These are phyloP conservation scores for Chrysopogon serrulatus DNA, from an alignment of 176 grass and related monocot species.

Conservation along the genomic window DNA sequence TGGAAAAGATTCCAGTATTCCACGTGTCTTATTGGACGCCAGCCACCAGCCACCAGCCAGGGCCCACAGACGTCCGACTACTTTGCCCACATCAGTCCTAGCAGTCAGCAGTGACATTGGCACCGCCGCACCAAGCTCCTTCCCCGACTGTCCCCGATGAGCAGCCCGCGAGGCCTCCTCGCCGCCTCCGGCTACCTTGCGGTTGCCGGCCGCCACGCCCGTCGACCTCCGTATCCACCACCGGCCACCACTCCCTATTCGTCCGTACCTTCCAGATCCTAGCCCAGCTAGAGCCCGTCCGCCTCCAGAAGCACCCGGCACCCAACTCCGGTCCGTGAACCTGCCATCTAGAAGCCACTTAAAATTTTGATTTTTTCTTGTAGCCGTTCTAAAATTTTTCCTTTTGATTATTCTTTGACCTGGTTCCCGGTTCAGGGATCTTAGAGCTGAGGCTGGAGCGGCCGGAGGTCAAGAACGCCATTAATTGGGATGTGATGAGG, in stretches of 20 bases:
- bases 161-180: conserved; percentile 1
- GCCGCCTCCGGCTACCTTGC: conserved; percentile 23
- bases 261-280: conserved; percentile 26
- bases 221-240: background rate
- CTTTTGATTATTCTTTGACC: background rate
- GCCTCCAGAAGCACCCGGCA: conserved; percentile 45
- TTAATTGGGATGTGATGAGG: conserved; percentile 65
- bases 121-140: background rate
- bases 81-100: background rate
- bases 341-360: background rate
- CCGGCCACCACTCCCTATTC: background rate
- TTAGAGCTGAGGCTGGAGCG: conserved; percentile 62
- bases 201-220: background rate
- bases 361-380: background rate
- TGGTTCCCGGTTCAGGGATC: conserved; percentile 42
- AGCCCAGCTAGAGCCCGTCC: conserved; percentile 37
- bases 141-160: background rate
- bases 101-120: too few species aligned
- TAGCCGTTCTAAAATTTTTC: background rate
- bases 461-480: conserved; percentile 77
- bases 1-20: background rate
- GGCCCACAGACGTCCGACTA: background rate
- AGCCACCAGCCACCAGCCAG: background rate
- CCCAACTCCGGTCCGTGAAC: conserved; percentile 45
- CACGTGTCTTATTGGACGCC: background rate